Percentiles rank a stretch among this genome's conserved stretches.
phyloP scores from a whole-genome alignment of 2,329 filamentous ascomycete species.

The Lachnellula subtilissima region DNA sequence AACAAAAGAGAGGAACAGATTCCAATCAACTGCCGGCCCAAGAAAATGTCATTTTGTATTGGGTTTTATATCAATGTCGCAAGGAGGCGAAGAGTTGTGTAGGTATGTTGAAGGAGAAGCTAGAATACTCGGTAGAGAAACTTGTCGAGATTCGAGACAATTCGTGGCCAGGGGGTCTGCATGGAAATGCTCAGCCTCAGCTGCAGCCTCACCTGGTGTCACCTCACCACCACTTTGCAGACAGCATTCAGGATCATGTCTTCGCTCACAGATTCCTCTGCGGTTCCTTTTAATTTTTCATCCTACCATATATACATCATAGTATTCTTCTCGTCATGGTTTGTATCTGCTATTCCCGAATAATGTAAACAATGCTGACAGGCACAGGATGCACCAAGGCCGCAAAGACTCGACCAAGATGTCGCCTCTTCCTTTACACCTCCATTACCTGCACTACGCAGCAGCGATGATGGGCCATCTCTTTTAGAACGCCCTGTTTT shows the following conservation, averaged over 20 bases:
- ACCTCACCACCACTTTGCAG: not conserved
- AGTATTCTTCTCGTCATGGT: not conserved
- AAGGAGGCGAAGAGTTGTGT: no score
- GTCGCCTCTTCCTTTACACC: no score
- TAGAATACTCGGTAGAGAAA: no score
- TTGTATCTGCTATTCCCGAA: not conserved
- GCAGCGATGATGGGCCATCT: not conserved
- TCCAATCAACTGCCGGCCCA: not conserved
- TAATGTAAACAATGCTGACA: not conserved
- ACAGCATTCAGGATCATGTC: not conserved
- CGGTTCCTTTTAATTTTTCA: no score
- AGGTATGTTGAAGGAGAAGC: no score
- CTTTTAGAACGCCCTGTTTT: not conserved
- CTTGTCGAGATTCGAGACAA: no score
- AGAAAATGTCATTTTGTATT: not conserved
- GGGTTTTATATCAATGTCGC: no score
- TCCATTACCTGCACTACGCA: not conserved
- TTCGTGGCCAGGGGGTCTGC: not conserved
- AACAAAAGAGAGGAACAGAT: not conserved
- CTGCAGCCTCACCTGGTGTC: not conserved
- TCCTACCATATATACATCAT: no score
- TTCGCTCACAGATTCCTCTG: no score
- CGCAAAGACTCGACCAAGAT: no score
- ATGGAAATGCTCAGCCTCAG: not conserved
- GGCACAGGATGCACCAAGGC: no score